Conservation (phyloP, 208 protist species). For the Acanthamoeba divionensis region DNA sequence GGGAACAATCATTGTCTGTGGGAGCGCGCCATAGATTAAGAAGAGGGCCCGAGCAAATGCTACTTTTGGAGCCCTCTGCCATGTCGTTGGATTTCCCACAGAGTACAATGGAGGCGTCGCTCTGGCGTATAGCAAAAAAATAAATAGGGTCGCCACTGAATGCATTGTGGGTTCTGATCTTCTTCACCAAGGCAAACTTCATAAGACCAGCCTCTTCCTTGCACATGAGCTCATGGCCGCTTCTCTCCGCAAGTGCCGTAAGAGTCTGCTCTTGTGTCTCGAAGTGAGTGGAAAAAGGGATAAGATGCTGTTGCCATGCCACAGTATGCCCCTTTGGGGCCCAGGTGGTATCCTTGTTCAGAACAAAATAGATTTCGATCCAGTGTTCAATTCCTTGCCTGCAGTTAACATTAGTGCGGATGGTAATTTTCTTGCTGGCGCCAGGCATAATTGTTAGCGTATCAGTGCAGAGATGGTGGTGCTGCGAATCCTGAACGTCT, state of each 20-base stretch:
- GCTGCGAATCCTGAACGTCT: background rate
- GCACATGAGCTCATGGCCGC: background rate
- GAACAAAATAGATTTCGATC: background rate
- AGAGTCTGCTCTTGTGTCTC: background rate
- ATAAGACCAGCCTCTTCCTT: background rate
- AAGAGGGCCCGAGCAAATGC: background rate
- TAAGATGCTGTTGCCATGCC: slow-evolving; percentile 18
- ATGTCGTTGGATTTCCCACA: no score
- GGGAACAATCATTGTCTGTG: background rate
- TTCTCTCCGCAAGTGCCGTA: no score
- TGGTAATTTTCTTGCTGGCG: no score
- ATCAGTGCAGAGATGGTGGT: no score
- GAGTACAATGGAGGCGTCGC: no score
- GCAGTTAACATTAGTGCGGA: no score
- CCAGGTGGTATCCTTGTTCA: background rate
- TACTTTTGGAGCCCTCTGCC: background rate
- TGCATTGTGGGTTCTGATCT: background rate
- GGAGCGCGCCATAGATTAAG: slow-evolving; percentile 1
- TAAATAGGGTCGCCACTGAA: no score
- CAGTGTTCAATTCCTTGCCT: background rate
- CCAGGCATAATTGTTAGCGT: no score
- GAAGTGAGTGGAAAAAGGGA: background rate
- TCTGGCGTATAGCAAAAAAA: no score
- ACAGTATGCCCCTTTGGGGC: background rate
- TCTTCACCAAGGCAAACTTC: background rate